These are phyloP conservation scores for Sorghum bicolor DNA, from an alignment of 176 grass and related monocot genomes.

Conservation along the genomic window Sorghum_bicolor_NCBIv3 NC_012876.2:28585501-28586000, in stretches of 20 bases:
- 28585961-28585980: slow-evolving; percentile 87
- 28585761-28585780: slow-evolving; percentile 66
- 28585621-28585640: slow-evolving; percentile 2
- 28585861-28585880: slow-evolving; percentile 73
- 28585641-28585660: neutral
- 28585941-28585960: slow-evolving; percentile 60
- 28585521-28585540: too few species aligned
- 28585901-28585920: slow-evolving; percentile 89
- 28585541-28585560: slow-evolving; percentile 11
- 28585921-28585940: slow-evolving; percentile 86
- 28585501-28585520: too few species aligned
- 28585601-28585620: slow-evolving; percentile 7
- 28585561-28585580: slow-evolving; percentile 12
- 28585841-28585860: slow-evolving; percentile 90
- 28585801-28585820: slow-evolving; percentile 80
- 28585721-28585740: slow-evolving; percentile 40
- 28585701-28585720: slow-evolving; percentile 52
- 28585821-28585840: slow-evolving; percentile 93
- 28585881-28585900: slow-evolving; percentile 80
- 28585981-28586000: slow-evolving; percentile 48
- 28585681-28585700: slow-evolving; percentile 7
- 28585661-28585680: slow-evolving; percentile 9
- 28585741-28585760: slow-evolving; percentile 61
- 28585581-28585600: slow-evolving; percentile 26
- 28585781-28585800: slow-evolving; percentile 85